A percentile compares a stretch with the other conserved stretches of the same genome.
Conservation (phyloP, 2,329 filamentous ascomycete genomes). For the Fusarium verticillioides region DNA sequence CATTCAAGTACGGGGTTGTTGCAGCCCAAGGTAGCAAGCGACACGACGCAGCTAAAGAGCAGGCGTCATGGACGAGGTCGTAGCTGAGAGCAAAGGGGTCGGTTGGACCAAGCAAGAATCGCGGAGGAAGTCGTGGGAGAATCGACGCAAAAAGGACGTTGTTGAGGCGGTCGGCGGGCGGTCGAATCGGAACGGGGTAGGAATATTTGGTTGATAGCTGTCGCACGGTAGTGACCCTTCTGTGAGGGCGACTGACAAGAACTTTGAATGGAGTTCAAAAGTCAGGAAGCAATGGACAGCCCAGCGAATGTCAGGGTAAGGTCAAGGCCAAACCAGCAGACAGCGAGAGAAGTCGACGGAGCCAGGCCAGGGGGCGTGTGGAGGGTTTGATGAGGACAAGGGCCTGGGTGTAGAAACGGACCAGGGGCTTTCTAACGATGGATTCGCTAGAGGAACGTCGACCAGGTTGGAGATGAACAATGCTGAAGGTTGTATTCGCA, state of each 20-base stretch:
- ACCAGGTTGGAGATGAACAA: conserved; percentile 13
- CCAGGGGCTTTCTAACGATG: conserved; percentile 30
- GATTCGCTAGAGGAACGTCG: conserved; percentile 37
- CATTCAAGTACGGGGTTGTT: conserved; percentile 36
- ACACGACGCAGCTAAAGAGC: conserved; percentile 37
- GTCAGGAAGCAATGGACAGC: conserved; percentile 32
- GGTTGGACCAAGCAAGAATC: conserved; percentile 24
- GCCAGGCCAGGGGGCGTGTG: conserved; percentile 41
- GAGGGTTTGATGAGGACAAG: conserved; percentile 46
- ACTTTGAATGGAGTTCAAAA: conserved; percentile 24
- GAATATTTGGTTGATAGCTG: conserved; percentile 29
- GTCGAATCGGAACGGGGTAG: conserved; percentile 20
- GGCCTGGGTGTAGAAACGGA: conserved; percentile 38
- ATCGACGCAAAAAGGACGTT: conserved; percentile 24
- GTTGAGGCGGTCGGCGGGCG: conserved; percentile 24
- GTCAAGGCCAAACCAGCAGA: conserved; percentile 29
- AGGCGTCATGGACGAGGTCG: conserved; percentile 41
- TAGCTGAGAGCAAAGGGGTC: conserved; percentile 13
- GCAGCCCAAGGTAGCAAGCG: conserved; percentile 37
- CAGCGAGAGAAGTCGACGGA: conserved; percentile 29
- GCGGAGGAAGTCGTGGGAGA: conserved; percentile 13
- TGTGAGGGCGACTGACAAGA: conserved; percentile 31
- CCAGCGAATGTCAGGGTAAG: conserved; percentile 23
- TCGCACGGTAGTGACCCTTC: conserved; percentile 38
- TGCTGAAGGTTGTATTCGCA: conserved; percentile 7